Percentiles rank a stretch among this genome's conserved stretches.
Conservation (phyloP, 2,329 filamentous ascomycete species). For the Fusarium sp. region DNA sequence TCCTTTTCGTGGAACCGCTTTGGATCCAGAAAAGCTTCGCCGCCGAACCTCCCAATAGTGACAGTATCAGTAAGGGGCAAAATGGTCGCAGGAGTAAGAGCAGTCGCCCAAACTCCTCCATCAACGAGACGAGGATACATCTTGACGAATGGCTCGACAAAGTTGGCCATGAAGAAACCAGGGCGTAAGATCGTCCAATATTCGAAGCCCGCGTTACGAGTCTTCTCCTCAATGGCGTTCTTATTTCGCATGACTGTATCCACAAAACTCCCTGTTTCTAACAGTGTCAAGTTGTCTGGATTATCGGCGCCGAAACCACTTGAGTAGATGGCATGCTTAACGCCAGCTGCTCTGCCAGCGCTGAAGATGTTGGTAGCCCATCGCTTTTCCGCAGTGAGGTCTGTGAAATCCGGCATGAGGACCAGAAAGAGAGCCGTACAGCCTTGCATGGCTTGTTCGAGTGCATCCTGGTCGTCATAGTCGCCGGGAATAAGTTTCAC, state of each 20-base stretch:
- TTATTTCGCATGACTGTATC: slow-evolving; percentile 54
- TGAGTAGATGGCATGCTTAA: slow-evolving; percentile 53
- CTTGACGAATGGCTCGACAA: slow-evolving; percentile 54
- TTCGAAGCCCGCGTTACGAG: slow-evolving; percentile 52
- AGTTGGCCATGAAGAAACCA: slow-evolving; percentile 64
- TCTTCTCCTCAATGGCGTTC: slow-evolving; percentile 53
- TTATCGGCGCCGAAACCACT: slow-evolving; percentile 48
- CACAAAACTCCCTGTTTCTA: slow-evolving; percentile 45
- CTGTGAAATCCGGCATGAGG: slow-evolving; percentile 48
- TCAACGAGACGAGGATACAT: slow-evolving; percentile 55
- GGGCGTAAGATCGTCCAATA: slow-evolving; percentile 63
- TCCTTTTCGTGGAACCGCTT: slow-evolving; percentile 54
- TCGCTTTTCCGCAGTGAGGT: slow-evolving; percentile 46
- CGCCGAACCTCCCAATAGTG: slow-evolving; percentile 60
- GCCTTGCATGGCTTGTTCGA: slow-evolving; percentile 47
- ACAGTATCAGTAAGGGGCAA: slow-evolving; percentile 59
- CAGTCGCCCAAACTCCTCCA: slow-evolving; percentile 53
- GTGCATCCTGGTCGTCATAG: slow-evolving; percentile 49
- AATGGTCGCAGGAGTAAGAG: slow-evolving; percentile 49
- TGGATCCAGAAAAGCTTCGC: slow-evolving; percentile 57
- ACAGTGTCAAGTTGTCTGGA: slow-evolving; percentile 44
- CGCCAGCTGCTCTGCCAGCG: slow-evolving; percentile 53
- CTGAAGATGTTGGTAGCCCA: slow-evolving; percentile 50
- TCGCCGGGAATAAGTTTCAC: slow-evolving; percentile 49
- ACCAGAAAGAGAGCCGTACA: slow-evolving; percentile 51